Conservation (phyloP, 495 filamentous ascomycete species). For the Penicillium chermesinum region DNA sequence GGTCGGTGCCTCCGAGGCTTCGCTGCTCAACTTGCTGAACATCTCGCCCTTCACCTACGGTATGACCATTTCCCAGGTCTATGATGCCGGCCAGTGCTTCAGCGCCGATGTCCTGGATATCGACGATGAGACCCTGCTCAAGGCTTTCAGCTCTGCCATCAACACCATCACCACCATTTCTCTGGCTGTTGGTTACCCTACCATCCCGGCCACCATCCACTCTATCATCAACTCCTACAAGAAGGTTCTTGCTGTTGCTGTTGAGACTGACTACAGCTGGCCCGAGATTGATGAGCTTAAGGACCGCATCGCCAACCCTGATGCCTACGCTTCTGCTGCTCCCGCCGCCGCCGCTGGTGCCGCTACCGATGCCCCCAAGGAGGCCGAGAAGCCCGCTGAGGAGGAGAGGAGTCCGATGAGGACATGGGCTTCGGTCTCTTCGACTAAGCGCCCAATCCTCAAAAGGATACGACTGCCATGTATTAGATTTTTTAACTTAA, state of each 20-base stretch:
- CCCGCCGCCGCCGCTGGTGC: conserved; percentile 58
- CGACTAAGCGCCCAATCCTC: conserved; percentile 43
- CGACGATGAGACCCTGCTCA: conserved; percentile 83
- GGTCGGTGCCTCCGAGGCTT: conserved; percentile 98
- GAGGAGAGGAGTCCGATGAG: conserved; percentile 43
- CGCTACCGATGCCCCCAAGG: conserved; percentile 46
- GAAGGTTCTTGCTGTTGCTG: conserved; percentile 85
- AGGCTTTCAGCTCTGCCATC: conserved; percentile 75
- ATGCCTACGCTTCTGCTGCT: conserved; percentile 80
- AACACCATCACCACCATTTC: conserved; percentile 84
- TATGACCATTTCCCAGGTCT: conserved; percentile 92
- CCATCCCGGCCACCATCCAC: conserved; percentile 93
- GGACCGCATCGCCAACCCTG: conserved; percentile 98
- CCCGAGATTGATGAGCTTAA: conserved; percentile 94
- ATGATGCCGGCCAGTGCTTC: conserved; percentile 94
- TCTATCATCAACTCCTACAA: conserved; percentile 95
- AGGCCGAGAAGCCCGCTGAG: conserved; percentile 49
- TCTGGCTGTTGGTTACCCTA: conserved; percentile 88
- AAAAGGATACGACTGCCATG: conserved; percentile 35
- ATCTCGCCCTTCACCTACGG: conserved; percentile 99
- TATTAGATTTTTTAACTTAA: conserved; percentile 37
- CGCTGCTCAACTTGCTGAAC: conserved; percentile 98
- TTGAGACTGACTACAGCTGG: conserved; percentile 92
- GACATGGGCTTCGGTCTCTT: conserved; percentile 56
- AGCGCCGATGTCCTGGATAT: conserved; percentile 80